Conservation (phyloP, 306 rosid species). For the Senna siamea region DNA sequence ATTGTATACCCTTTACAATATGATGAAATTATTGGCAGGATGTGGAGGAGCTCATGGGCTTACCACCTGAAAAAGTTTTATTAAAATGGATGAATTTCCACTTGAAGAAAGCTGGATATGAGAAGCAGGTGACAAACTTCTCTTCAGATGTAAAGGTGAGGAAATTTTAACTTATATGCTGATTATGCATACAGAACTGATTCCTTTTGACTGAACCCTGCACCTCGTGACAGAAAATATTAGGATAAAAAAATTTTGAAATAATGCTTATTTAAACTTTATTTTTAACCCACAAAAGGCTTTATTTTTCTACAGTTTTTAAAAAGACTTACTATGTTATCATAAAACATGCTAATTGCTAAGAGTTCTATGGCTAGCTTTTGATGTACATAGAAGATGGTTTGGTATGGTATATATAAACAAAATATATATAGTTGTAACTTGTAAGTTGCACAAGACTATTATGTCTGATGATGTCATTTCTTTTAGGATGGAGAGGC, state of each 20-base stretch:
- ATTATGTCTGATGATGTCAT: conserved; percentile 33
- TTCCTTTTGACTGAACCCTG: conserved; percentile 12
- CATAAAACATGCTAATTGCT: conserved; percentile 31
- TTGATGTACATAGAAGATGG: conserved; percentile 14
- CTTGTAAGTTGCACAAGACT: conserved; percentile 33
- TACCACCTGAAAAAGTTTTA: conserved; percentile 91
- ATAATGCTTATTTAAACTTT: neutral
- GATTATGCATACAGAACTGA: conserved; percentile 21
- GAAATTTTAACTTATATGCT: conserved; percentile 21
- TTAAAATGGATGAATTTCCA: conserved; percentile 99
- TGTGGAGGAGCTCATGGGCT: conserved; percentile 94
- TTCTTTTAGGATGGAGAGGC: conserved; percentile 92
- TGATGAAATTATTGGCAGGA: conserved; percentile 71
- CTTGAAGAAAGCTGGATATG: conserved; percentile 91
- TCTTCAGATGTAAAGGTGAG: conserved; percentile 94
- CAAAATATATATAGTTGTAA: conserved; percentile 26
- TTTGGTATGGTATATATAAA: neutral
- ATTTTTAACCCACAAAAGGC: conserved; percentile 16
- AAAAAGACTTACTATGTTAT: conserved; percentile 10
- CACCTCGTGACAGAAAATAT: neutral
- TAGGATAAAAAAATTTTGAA: conserved; percentile 9
- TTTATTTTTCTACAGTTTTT: conserved; percentile 2
- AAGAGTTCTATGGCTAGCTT: conserved; percentile 26
- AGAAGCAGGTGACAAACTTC: conserved; percentile 93
- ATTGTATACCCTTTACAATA: conserved; percentile 16